Evolutionary conservation across 208 protist species (phyloP), one percentile per base, ranked within the genome.

Genomic region (Crithidia acanthocephali): DNA sequence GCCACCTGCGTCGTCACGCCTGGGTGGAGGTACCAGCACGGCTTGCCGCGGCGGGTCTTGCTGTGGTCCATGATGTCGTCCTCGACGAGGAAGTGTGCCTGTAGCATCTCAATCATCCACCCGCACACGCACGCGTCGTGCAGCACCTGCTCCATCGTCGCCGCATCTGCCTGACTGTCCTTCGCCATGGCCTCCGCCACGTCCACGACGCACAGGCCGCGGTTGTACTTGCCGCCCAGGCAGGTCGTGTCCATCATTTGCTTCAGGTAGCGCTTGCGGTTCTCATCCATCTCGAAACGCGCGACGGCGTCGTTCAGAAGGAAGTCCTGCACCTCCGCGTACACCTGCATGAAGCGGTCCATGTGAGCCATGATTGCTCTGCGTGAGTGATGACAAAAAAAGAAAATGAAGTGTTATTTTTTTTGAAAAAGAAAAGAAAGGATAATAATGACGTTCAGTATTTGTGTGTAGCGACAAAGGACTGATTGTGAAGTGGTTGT

Each of bases 41-140:
- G 93, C 74, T 98, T 90, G 27, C 97, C 98, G 50, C 98, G 87
- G 57, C 98, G 89, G n/a, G 94, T 98, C 23, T 88, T 81, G 60
- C 94, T 98, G 52, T 85, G 68, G 79, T 99, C 98, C 97, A 99
- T 99, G 64, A 99, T 95, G 75, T 99, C 98, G 80, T 99, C 98
- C 65, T 98, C 94, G 16, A 99, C 94, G 20, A 99, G 87, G 76
- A 98, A 99, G 80, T 97, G 97, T 0, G 97, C 96, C 88, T 99
- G 98, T 8, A 99, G 89, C 80, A 95, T 88, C 81, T 96, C 91
- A 40, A 98, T 83, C 82, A 88, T 93, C 94, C 96, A 98, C 35
- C 97, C 98, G 61, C 98, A 95, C 30, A 99, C 83, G 53, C 84
- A 88, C 28, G 97, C 93, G 68, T 97, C 86, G 74, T 95, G 88